phyloP scores from a whole-genome alignment of 139 green algal species.

The Spirogloea muscicola region DNA sequence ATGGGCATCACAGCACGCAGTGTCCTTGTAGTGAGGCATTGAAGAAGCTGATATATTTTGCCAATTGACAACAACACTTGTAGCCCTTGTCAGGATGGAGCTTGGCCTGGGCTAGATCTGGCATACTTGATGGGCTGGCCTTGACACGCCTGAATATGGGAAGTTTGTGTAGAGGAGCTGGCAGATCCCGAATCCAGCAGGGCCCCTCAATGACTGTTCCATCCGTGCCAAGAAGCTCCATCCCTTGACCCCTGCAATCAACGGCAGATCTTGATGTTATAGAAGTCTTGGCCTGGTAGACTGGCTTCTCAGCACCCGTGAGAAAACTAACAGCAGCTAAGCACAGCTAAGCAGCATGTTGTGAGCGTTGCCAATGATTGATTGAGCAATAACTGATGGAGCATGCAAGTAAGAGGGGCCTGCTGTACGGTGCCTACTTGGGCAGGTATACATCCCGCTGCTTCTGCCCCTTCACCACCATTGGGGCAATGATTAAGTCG shows the following conservation, averaged over 20 bases:
- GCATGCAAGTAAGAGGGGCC: too few species aligned
- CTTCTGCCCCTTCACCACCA: slow-evolving; percentile 54
- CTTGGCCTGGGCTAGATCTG: too few species aligned
- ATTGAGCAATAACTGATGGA: too few species aligned
- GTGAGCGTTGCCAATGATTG: background rate
- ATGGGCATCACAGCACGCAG: too few species aligned
- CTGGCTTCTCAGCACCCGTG: slow-evolving; percentile 3
- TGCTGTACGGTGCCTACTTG: slow-evolving; percentile 8
- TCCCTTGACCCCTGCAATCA: slow-evolving; percentile 17
- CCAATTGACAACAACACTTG: too few species aligned
- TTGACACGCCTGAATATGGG: slow-evolving; percentile 52
- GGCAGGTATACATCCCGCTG: slow-evolving; percentile 60
- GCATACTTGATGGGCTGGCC: too few species aligned
- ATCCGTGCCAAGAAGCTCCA: slow-evolving; percentile 39
- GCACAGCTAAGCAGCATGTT: slow-evolving; percentile 10
- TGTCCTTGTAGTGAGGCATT: too few species aligned
- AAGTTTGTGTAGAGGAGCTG: slow-evolving; percentile 57
- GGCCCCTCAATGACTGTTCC: slow-evolving; percentile 47
- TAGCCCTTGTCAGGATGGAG: too few species aligned
- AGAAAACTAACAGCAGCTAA: background rate
- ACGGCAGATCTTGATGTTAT: background rate
- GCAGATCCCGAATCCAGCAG: slow-evolving; percentile 53
- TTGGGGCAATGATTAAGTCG: slow-evolving; percentile 64
- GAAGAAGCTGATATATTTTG: too few species aligned
- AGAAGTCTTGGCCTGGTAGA: background rate